These are phyloP conservation scores for Wickerhamiella bombiphila DNA, from an alignment of 805 yeast species.

Conservation along the genomic window DNA sequence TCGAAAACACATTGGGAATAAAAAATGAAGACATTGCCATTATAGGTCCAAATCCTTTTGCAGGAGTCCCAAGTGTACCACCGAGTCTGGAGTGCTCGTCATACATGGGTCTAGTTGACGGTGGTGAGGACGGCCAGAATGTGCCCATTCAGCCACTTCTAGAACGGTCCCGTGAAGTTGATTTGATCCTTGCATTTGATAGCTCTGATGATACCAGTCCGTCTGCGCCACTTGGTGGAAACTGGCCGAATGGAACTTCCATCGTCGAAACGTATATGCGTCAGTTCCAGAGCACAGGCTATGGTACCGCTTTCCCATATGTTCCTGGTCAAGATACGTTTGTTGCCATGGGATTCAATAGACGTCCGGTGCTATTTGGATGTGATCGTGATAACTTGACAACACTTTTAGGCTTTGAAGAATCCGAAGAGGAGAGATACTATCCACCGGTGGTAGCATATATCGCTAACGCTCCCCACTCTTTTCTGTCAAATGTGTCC, in stretches of 20 bases:
- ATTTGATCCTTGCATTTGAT: constrained; percentile 54
- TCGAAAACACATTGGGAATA: background rate
- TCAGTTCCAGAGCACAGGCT: constrained; percentile 39
- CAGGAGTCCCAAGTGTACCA: constrained; percentile 28
- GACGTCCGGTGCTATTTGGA: constrained; percentile 60
- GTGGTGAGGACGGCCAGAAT: constrained; percentile 58
- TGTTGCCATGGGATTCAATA: constrained; percentile 37
- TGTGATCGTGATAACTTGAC: constrained; percentile 51
- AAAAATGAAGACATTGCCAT: constrained; percentile 43
- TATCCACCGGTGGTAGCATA: constrained; percentile 56
- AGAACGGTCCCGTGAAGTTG: constrained; percentile 45
- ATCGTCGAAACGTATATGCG: constrained; percentile 43
- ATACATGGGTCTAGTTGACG: constrained; percentile 44
- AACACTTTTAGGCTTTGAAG: constrained; percentile 30
- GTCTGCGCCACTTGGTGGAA: constrained; percentile 49
- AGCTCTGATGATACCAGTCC: constrained; percentile 47
- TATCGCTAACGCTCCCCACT: constrained; percentile 50
- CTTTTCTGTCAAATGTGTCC: constrained; percentile 46
- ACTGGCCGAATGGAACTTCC: constrained; percentile 55
- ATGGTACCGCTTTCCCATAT: constrained; percentile 50
- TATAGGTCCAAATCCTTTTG: constrained; percentile 60
- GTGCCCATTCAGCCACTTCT: constrained; percentile 51
- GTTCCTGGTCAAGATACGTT: constrained; percentile 53
- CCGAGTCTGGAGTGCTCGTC: constrained; percentile 28
- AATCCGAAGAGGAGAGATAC: constrained; percentile 24